phyloP scores from a whole-genome alignment of 768 basidiomycete genomes.

The Trametes elegans region DNA sequence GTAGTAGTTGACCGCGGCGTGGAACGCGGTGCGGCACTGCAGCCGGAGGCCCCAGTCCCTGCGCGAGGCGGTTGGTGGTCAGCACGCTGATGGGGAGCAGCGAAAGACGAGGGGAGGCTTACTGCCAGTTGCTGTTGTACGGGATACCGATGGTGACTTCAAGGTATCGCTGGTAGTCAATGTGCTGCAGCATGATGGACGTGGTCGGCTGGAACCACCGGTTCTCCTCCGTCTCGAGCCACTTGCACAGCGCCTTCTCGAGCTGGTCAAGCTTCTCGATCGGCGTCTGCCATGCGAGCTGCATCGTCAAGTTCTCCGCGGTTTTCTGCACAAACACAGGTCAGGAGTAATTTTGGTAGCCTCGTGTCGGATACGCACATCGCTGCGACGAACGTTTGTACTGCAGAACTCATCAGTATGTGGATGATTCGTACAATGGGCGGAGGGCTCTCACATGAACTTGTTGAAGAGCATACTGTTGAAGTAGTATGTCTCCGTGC shows the following conservation, averaged over 20 bases:
- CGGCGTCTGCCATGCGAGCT: conserved; percentile 75
- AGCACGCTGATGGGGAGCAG: not conserved
- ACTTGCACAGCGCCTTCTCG: conserved; percentile 64
- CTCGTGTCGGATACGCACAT: conserved; percentile 35
- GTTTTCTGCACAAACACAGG: conserved; percentile 48
- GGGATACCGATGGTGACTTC: conserved; percentile 67
- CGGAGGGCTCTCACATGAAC: conserved; percentile 55
- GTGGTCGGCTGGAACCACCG: conserved; percentile 76
- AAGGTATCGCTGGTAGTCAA: conserved; percentile 63
- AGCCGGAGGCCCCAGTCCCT: conserved; percentile 62
- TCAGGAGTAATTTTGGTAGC: not conserved
- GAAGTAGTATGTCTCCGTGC: conserved; percentile 79
- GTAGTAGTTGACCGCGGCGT: conserved; percentile 74
- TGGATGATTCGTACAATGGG: too few species aligned
- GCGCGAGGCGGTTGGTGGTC: not conserved
- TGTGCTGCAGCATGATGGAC: conserved; percentile 57
- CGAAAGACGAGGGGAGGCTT: conserved; percentile 21
- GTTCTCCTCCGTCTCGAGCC: conserved; percentile 78
- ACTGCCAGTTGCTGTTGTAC: conserved; percentile 42
- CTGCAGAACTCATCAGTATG: conserved; percentile 32
- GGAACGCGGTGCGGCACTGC: conserved; percentile 71
- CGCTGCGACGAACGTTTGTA: conserved; percentile 72
- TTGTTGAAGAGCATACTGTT: conserved; percentile 74
- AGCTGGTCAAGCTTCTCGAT: conserved; percentile 68
- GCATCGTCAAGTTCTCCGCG: conserved; percentile 63